Conservation (phyloP, 306 rosid genomes). For the Rubus parviflorus region DNA sequence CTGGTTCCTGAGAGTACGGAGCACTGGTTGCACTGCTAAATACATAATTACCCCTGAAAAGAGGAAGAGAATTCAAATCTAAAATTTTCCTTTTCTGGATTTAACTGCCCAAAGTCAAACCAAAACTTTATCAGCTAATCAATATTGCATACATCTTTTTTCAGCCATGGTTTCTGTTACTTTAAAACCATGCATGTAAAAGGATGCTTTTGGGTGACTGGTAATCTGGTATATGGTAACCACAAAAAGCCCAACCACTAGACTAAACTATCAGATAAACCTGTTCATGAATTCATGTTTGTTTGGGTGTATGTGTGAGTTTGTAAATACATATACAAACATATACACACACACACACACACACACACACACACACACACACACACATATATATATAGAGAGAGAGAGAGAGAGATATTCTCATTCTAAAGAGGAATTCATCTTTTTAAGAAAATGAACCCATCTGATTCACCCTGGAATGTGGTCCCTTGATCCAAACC, state of each 20-base stretch:
- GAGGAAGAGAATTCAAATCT: constrained; percentile 18
- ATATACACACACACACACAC: no score
- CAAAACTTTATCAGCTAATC: constrained; percentile 5
- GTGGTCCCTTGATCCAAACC: not conserved
- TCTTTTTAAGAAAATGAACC: not conserved
- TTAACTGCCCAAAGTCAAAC: not conserved
- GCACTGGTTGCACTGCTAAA: constrained; percentile 36
- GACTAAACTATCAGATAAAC: constrained; percentile 1
- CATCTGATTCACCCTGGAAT: not conserved
- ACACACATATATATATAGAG: not conserved
- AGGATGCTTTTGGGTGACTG: not conserved
- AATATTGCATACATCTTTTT: not conserved
- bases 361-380: no score
- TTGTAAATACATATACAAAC: not conserved
- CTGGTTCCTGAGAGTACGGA: constrained; percentile 53
- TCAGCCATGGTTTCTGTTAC: not conserved
- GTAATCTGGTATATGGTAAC: not conserved
- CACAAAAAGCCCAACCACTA: not conserved
- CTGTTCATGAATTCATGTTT: not conserved
- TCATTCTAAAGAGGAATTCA: no score
- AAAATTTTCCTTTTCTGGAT: not conserved
- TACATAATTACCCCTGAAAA: constrained; percentile 51
- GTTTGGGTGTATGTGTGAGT: not conserved
- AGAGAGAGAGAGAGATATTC: not conserved
- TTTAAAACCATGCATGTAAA: not conserved